phyloP scores from a whole-genome alignment of 768 basidiomycete species.

The Panus rudis region DNA sequence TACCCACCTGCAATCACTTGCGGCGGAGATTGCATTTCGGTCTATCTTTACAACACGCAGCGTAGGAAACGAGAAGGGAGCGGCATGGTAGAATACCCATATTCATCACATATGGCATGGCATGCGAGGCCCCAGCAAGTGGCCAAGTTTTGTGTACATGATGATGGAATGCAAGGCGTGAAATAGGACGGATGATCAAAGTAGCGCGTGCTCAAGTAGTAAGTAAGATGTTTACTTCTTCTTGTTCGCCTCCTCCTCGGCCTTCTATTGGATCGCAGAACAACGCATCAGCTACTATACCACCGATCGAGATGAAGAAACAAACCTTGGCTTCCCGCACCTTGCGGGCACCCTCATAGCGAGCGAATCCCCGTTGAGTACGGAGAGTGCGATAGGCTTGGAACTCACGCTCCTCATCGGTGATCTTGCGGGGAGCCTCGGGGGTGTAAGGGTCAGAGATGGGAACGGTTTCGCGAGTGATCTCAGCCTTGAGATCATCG shows the following conservation, averaged over 20 bases:
- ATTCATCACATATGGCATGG: slow-evolving; percentile 27
- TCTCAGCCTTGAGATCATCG: slow-evolving; percentile 73
- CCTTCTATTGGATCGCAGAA: slow-evolving; percentile 46
- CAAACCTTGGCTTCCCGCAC: slow-evolving; percentile 78
- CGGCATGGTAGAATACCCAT: slow-evolving; percentile 9
- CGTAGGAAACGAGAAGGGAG: no score
- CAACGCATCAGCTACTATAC: slow-evolving; percentile 12
- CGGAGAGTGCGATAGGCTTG: slow-evolving; percentile 88
- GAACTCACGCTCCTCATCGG: slow-evolving; percentile 82
- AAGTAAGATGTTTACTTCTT: slow-evolving; percentile 58
- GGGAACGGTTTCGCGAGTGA: slow-evolving; percentile 59
- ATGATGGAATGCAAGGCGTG: slow-evolving; percentile 17
- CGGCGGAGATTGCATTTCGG: neutral
- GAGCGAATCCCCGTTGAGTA: slow-evolving; percentile 68
- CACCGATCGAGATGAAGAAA: slow-evolving; percentile 8
- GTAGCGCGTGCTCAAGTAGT: slow-evolving; percentile 16
- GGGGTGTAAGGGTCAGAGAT: slow-evolving; percentile 61
- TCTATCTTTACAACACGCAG: no score
- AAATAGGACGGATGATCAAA: slow-evolving; percentile 9
- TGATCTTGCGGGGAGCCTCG: slow-evolving; percentile 91
- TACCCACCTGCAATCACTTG: neutral
- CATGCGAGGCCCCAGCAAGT: slow-evolving; percentile 24
- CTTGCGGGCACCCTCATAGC: slow-evolving; percentile 86
- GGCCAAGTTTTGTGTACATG: slow-evolving; percentile 33
- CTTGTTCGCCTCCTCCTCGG: slow-evolving; percentile 88